Evolutionary conservation across 1,284 basidiomycete genomes (phyloP).

Genomic region (Moniliella sp.): DNA sequence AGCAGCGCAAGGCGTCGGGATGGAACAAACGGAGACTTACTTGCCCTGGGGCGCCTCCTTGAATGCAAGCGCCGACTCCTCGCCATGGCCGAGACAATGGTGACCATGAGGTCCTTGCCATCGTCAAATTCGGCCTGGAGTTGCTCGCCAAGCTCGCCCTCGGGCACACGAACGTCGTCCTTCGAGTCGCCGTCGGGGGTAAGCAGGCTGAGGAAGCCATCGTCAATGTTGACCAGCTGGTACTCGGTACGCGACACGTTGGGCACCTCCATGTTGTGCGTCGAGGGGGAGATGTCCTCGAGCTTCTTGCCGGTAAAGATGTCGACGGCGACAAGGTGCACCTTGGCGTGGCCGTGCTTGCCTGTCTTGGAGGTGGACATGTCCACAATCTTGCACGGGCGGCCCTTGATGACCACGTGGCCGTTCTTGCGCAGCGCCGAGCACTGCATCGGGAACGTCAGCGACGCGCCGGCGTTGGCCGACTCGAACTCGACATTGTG

Average conservation of each 20-base stretch:
- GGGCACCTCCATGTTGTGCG: conserved; percentile 97
- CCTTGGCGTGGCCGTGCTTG: conserved; percentile 94
- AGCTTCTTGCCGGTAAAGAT: conserved; percentile 35
- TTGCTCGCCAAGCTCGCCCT: conserved; percentile 56
- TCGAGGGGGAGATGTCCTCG: conserved; percentile 95
- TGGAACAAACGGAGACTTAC: too few species aligned
- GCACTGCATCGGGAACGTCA: conserved; percentile 58
- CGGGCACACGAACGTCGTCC: conserved; percentile 86
- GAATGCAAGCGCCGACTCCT: conserved; percentile 64
- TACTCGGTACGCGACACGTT: conserved; percentile 78
- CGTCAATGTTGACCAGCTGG: conserved; percentile 48
- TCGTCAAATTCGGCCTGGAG: conserved; percentile 57
- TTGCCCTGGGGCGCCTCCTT: conserved; percentile 32
- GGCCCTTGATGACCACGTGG: conserved; percentile 90
- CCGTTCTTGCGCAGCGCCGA: conserved; percentile 77
- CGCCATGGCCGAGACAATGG: conserved; percentile 74
- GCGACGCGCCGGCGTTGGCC: conserved; percentile 36
- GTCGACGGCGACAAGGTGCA: conserved; percentile 87
- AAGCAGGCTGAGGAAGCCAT: conserved; percentile 80
- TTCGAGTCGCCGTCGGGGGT: conserved; percentile 58
- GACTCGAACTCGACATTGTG: conserved; percentile 73
- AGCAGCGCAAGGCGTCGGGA: too few species aligned
- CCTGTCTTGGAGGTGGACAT: conserved; percentile 99
- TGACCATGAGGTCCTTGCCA: conserved; percentile 61
- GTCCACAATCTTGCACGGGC: conserved; percentile 56